These are phyloP conservation scores for Corymbia maculata DNA, from an alignment of 345 rosid genomes.

Conservation along the genomic window DNA sequence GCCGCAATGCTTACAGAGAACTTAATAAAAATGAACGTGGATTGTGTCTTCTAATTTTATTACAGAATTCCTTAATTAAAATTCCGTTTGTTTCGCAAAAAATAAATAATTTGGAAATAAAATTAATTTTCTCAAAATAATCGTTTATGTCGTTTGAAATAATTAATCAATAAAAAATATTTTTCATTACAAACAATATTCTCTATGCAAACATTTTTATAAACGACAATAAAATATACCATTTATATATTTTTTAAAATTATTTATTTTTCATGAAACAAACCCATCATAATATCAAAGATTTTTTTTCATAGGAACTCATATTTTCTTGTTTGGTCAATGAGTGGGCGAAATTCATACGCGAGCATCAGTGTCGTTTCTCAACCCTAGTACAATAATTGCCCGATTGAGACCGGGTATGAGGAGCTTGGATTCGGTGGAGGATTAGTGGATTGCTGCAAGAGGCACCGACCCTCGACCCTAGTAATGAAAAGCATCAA, in stretches of 20 bases:
- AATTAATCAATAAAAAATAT: background rate
- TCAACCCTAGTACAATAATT: background rate
- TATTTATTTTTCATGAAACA: background rate
- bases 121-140: background rate
- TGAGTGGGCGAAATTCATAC: background rate
- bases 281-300: background rate
- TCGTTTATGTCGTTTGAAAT: background rate
- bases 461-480: background rate
- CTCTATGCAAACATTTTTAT: background rate
- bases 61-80: background rate
- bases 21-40: background rate
- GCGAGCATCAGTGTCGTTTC: background rate
- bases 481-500: background rate
- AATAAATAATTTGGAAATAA: background rate
- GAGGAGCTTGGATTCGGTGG: background rate
- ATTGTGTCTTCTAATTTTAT: background rate
- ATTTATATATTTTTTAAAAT: background rate
- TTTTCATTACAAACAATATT: background rate
- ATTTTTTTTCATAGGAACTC: background rate
- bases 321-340: background rate
- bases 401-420: background rate
- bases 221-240: background rate
- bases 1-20: background rate
- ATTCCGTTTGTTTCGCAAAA: accelerated
- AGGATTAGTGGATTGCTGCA: background rate